A percentile compares a stretch with the other conserved stretches of the same genome.
These are phyloP conservation scores for Typha latifolia DNA, from an alignment of 176 grass and related monocot species.

Conservation along the genomic window DNA sequence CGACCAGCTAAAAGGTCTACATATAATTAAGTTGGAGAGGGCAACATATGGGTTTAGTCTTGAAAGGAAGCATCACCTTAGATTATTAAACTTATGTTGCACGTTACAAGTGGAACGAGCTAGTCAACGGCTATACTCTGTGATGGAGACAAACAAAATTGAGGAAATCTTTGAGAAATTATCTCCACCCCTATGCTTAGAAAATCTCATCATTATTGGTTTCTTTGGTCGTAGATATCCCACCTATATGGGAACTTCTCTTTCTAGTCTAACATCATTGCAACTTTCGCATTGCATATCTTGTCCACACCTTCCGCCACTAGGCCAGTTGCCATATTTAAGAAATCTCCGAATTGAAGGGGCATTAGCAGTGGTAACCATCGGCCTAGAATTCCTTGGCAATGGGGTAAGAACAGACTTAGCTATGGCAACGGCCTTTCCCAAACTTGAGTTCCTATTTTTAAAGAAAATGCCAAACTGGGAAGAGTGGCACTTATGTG, in stretches of 20 bases:
- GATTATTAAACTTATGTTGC: fast-evolving
- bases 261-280: neutral
- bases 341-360: slow-evolving; percentile 1
- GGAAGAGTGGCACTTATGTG: slow-evolving; percentile 25
- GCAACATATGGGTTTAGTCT: neutral
- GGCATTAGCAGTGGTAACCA: slow-evolving; percentile 2
- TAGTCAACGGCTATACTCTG: no score
- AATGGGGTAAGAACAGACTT: neutral
- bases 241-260: slow-evolving; percentile 1
- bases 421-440: slow-evolving; percentile 3
- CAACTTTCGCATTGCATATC: neutral
- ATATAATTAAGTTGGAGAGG: slow-evolving; percentile 8
- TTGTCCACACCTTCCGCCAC: slow-evolving; percentile 10
- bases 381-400: slow-evolving; percentile 20
- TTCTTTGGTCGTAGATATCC: slow-evolving; percentile 17
- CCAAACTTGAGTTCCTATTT: slow-evolving; percentile 9
- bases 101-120: neutral
- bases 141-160: slow-evolving; percentile 1
- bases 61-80: neutral
- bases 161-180: slow-evolving; percentile 18
- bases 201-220: neutral
- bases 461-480: slow-evolving; percentile 13
- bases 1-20: neutral
- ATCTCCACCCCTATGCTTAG: neutral
- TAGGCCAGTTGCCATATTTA: slow-evolving; percentile 17